These are phyloP conservation scores for Claviceps maximensis DNA, from an alignment of 2,329 filamentous ascomycete genomes.

Conservation along the genomic window DNA sequence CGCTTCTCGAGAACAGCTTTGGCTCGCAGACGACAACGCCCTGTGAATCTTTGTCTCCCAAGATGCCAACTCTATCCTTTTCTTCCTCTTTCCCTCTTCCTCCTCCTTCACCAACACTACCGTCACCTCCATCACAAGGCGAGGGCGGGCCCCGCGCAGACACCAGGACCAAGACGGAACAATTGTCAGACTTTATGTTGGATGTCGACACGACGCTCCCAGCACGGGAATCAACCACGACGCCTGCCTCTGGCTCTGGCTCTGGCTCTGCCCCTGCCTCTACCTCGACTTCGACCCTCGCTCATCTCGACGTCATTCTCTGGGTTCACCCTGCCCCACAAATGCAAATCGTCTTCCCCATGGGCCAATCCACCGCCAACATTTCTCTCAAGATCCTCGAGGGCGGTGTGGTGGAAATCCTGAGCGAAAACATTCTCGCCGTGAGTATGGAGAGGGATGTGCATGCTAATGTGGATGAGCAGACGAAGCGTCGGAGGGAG, in stretches of 20 bases:
- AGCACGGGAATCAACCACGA: background rate
- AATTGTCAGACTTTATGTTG: slow-evolving; percentile 22
- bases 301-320: slow-evolving; percentile 39
- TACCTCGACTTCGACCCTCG: background rate
- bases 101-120: background rate
- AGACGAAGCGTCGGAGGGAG: slow-evolving; percentile 19
- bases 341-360: slow-evolving; percentile 41
- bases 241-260: too few species aligned
- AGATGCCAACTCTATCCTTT: background rate
- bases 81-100: background rate
- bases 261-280: too few species aligned
- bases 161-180: slow-evolving; percentile 17
- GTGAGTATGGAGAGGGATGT: slow-evolving; percentile 7
- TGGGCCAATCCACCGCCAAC: slow-evolving; percentile 33
- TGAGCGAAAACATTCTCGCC: slow-evolving; percentile 38
- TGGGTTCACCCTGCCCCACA: slow-evolving; percentile 35
- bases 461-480: background rate
- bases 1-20: slow-evolving; percentile 50
- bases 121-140: background rate
- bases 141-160: background rate
- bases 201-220: background rate
- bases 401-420: slow-evolving; percentile 45
- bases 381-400: slow-evolving; percentile 45
- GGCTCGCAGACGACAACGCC: slow-evolving; percentile 19
- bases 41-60: background rate